Evolutionary conservation across 352 stramenopile species (phyloP), one percentile per base, ranked within the genome.

Genomic region (Blastocystis sp.): DNA sequence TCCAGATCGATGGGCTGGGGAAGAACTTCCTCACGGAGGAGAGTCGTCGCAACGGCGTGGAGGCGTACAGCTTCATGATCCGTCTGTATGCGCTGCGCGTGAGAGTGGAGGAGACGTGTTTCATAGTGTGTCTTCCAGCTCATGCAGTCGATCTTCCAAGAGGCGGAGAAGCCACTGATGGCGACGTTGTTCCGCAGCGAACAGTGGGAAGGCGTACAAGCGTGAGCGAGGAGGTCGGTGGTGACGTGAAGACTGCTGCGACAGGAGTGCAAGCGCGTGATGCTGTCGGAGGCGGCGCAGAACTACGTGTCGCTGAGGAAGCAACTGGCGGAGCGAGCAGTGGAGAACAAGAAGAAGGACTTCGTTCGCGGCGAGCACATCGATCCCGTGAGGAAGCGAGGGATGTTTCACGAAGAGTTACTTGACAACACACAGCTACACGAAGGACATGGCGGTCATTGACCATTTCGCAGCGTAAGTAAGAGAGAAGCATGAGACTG

Each of bases 21-120:
- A 81, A 81, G 48, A 81, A 81, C 53, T 4, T 81, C 2, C 69
- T 81, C 44, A 81, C 69, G 40, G 69, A 81, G 36, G 9, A 44
- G 2, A 81, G 29, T 44, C 49, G 69, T 2, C 53, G 36, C 0
- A 48, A 44, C 21, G 69, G 69, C 14, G 29, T 81, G 8, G 11
- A 61, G 1, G 36, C 48, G n/a, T 81, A 81, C 27, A 48, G 44
- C 18, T 49, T 81, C 27, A 32, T 81, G 24, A 63, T 81, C 63
- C 69, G 69, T 18, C 24, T 81, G 4, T 81, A 65, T 48, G 24
- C 63, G 49, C 53, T 81, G 69, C 46, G 69, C 36, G 69, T 81
- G 42, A 48, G 46, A 34, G 1, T 18, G 21, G 14, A 64, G n/a
- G 8, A 3, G 6, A 32, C 21, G 49, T 4, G 27, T 27, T 1